Conservation (phyloP, 2,329 filamentous ascomycete species). For the Hymenotorrendiella dingleyae region DNA sequence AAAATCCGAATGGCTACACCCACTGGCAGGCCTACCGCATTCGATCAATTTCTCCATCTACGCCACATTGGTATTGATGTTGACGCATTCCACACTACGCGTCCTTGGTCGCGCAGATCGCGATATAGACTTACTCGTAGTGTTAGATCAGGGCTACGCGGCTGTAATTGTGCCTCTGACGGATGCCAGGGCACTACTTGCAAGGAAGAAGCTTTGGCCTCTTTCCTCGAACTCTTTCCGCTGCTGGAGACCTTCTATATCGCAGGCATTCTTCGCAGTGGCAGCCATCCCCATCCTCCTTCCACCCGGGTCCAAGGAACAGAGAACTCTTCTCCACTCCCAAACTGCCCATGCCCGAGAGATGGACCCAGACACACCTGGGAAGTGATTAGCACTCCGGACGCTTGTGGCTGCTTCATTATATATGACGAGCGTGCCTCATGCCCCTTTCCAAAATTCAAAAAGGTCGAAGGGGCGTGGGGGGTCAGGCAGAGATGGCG, state of each 20-base stretch:
- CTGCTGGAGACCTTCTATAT: background rate
- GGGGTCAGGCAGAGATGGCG: background rate
- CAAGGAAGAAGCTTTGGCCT: background rate
- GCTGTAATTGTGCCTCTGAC: too few species aligned
- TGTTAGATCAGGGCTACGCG: background rate
- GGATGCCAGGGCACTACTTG: background rate
- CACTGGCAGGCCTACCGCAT: background rate
- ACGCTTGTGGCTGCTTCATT: background rate
- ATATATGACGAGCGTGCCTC: background rate
- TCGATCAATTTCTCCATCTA: constrained; percentile 1
- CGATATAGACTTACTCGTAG: too few species aligned
- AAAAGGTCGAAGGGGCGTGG: background rate
- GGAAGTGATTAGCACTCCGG: background rate
- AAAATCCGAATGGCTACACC: background rate
- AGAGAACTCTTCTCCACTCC: background rate
- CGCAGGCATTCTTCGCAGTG: background rate
- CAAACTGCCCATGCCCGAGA: background rate
- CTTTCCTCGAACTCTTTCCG: background rate
- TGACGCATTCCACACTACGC: constrained; percentile 29
- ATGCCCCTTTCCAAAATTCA: background rate
- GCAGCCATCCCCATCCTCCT: background rate
- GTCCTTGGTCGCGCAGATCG: too few species aligned
- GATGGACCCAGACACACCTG: background rate
- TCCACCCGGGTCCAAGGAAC: too few species aligned
- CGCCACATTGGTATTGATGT: constrained; percentile 3